Base-by-base conservation (phyloP, 2,329 filamentous ascomycete genomes). In the Colletotrichum caudatum region DNA sequence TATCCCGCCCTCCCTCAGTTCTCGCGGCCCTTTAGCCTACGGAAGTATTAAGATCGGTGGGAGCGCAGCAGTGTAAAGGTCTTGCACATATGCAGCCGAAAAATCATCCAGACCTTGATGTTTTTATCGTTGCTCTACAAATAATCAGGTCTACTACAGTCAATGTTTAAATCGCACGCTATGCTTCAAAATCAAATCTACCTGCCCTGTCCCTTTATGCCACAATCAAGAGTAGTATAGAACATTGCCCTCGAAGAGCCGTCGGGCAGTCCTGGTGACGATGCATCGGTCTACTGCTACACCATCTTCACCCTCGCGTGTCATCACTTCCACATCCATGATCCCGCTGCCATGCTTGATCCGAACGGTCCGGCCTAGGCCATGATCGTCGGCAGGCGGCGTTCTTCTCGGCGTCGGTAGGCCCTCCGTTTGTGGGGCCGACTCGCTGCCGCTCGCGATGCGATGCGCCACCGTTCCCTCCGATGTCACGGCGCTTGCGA, bases 401-500 rank as follows among this genome's bases (percentile, higher is more conserved):
- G 76, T 75, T 50, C 75, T 71, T 26, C 75, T 74, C 0, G 75
- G 75, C 2, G 74, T 76, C 12, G 69, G 61, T 20, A 60, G 66
- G 5, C 51, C 64, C 23, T 62, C 68, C 12, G 20, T 51, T 5
- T 53, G 39, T 26, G 59, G n/a, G 5, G 63, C 64, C 7, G 39
- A 14, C 1, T 56, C 62, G 5, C 20, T n/a, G 16, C 46, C 53
- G 51, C 33, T 18, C 3, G 72, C 70, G 5, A 79, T 65, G 0
- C 76, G 74, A 2, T 77, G 72, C 0, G 75, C 80, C 3, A 87
- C 51, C 79, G 83, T 85, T 0, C 84, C 84, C 1, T 78, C 71
- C 16, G 84, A 77, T 46, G 80, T 79, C 5, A 83, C 80, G 5
- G 85, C 85, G 1, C 83, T 80, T 4, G 83, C 84, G 18, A 88